Evolutionary conservation across 306 rosid species (phyloP).

Genomic region (Phaseolus lunatus): DNA sequence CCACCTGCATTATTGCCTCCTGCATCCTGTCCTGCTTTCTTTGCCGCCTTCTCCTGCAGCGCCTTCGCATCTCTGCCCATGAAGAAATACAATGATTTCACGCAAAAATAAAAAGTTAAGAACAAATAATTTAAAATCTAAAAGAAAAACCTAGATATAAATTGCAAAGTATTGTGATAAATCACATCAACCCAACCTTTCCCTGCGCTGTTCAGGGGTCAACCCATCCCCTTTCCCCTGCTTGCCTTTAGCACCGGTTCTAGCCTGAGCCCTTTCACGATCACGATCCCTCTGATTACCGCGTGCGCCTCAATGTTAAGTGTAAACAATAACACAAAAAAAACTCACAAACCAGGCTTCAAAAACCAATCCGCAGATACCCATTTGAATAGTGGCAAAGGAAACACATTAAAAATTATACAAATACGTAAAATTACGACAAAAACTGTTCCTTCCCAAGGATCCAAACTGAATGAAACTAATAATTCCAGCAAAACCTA

Average conservation of each 20-base stretch:
- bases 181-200: constrained; percentile 62
- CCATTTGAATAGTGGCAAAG: not conserved
- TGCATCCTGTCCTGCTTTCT: constrained; percentile 62
- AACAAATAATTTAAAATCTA: not conserved
- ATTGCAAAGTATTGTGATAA: not conserved
- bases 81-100: constrained; percentile 1
- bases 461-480: constrained; percentile 19
- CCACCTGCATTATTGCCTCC: constrained; percentile 59
- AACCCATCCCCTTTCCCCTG: constrained; percentile 65
- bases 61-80: constrained; percentile 74
- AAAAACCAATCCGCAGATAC: not conserved
- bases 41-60: constrained; percentile 69
- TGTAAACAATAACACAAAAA: constrained; percentile 40
- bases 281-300: constrained; percentile 79
- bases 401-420: not conserved
- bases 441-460: not conserved
- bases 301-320: constrained; percentile 71
- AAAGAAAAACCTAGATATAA: too few species aligned
- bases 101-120: not conserved
- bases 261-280: constrained; percentile 78
- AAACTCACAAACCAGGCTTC: constrained; percentile 7
- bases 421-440: not conserved
- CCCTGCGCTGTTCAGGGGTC: constrained; percentile 88
- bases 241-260: constrained; percentile 47
- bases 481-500: not conserved